Evolutionary conservation across 2,329 filamentous ascomycete species (phyloP).

Genomic region (Nigrospora oryzae): DNA sequence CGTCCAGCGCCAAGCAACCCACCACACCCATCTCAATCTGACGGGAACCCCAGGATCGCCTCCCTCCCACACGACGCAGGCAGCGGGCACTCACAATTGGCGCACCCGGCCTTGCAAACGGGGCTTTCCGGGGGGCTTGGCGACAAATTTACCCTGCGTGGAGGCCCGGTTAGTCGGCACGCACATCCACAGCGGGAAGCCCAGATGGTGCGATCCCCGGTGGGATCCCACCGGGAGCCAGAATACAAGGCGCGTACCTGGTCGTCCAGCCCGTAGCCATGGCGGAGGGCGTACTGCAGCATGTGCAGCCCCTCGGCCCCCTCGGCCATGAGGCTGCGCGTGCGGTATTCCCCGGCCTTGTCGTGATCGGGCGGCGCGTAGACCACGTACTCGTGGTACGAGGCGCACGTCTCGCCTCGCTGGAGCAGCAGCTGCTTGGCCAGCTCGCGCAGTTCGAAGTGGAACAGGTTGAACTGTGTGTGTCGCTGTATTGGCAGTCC

Average conservation of each 20-base stretch:
- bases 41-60: not conserved
- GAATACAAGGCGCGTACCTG: slow-evolving; percentile 9
- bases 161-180: too few species aligned
- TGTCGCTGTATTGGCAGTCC: too few species aligned
- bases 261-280: slow-evolving; percentile 16
- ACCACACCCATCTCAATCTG: too few species aligned
- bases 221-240: too few species aligned
- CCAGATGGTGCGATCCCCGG: too few species aligned
- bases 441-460: slow-evolving; percentile 18
- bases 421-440: slow-evolving; percentile 14
- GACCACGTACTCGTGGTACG: slow-evolving; percentile 21
- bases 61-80: not conserved
- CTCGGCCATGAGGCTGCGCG: slow-evolving; percentile 18
- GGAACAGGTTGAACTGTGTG: slow-evolving; percentile 13
- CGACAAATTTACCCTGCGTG: slow-evolving; percentile 15
- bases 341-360: slow-evolving; percentile 10
- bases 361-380: slow-evolving; percentile 12
- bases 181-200: too few species aligned
- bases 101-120: slow-evolving; percentile 15
- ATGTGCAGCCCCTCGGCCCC: slow-evolving; percentile 16
- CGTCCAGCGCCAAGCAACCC: too few species aligned
- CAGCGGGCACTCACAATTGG: slow-evolving; percentile 13
- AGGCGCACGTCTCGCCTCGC: slow-evolving; percentile 14
- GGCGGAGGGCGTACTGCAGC: slow-evolving; percentile 15
- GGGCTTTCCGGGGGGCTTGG: slow-evolving; percentile 13